Conservation (phyloP, 768 basidiomycete species). For the Obba rivulosa region DNA sequence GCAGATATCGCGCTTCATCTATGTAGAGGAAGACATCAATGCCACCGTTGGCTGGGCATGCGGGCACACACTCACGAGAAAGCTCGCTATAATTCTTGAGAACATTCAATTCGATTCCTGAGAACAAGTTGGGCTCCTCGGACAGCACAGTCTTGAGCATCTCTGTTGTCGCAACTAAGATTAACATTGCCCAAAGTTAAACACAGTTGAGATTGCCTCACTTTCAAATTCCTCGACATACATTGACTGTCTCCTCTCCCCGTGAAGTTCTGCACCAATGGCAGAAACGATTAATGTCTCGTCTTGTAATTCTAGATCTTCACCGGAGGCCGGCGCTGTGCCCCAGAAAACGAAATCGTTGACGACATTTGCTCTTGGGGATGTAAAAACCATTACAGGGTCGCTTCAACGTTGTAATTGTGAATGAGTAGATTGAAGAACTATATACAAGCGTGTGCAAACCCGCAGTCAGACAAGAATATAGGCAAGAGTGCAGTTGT, state of each 20-base stretch:
- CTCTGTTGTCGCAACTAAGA: constrained; percentile 28
- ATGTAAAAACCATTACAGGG: too few relatives aligned
- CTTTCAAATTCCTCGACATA: constrained; percentile 18
- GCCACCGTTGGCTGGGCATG: background rate
- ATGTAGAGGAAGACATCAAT: background rate
- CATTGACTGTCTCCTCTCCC: constrained; percentile 8
- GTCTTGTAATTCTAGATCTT: too few relatives aligned
- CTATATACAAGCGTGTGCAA: too few relatives aligned
- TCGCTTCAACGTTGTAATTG: too few relatives aligned
- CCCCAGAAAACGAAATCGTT: too few relatives aligned
- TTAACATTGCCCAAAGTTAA: background rate
- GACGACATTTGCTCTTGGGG: too few relatives aligned
- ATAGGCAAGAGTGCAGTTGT: too few relatives aligned
- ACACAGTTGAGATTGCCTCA: background rate
- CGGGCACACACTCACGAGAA: constrained; percentile 38
- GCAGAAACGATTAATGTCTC: too few relatives aligned
- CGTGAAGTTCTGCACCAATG: too few relatives aligned
- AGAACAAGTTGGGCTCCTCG: constrained; percentile 49
- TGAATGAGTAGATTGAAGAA: too few relatives aligned
- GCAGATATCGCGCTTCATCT: constrained; percentile 45
- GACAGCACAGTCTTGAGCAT: constrained; percentile 50
- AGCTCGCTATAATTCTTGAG: constrained; percentile 38
- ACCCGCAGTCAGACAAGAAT: too few relatives aligned
- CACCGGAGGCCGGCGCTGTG: too few relatives aligned
- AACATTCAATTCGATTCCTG: constrained; percentile 38